Evolutionary conservation across 2,329 filamentous ascomycete species (phyloP).

Genomic region (Aschersonia sp.): DNA sequence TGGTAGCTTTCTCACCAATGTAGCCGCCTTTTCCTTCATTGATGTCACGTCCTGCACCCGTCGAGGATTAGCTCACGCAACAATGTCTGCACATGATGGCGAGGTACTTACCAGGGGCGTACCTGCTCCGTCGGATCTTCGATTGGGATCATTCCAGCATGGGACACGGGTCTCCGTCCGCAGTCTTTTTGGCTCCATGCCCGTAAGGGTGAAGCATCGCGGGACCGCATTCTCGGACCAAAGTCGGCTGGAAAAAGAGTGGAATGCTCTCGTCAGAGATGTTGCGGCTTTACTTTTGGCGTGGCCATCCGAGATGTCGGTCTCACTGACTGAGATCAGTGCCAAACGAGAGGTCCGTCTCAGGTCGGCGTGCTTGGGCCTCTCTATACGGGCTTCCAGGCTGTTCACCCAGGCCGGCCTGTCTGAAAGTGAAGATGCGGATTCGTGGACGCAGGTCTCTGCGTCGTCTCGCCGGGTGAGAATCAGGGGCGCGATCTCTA

Average conservation of each 20-base stretch:
- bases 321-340: conserved; percentile 42
- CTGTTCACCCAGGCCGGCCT: conserved; percentile 54
- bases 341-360: conserved; percentile 23
- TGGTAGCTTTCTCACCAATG: conserved; percentile 64
- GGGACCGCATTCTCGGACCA: conserved; percentile 37
- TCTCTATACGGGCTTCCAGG: conserved; percentile 18
- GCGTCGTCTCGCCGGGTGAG: conserved; percentile 47
- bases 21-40: conserved; percentile 63
- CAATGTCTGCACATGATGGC: conserved; percentile 57
- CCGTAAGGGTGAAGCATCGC: conserved; percentile 76
- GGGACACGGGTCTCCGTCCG: conserved; percentile 66
- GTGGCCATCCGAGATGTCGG: conserved; percentile 41
- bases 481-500: conserved; percentile 58
- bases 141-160: conserved; percentile 39
- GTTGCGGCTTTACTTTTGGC: conserved; percentile 55
- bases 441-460: conserved; percentile 55
- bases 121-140: conserved; percentile 44
- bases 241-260: conserved; percentile 42
- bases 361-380: conserved; percentile 11
- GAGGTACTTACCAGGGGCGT: conserved; percentile 47
- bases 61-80: conserved; percentile 44
- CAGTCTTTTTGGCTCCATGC: conserved; percentile 80
- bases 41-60: conserved; percentile 60
- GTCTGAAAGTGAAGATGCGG: conserved; percentile 33
- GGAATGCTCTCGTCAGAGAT: conserved; percentile 44